Base-by-base conservation (phyloP, 2,329 filamentous ascomycete genomes). In the Chaetomium sp. region DNA sequence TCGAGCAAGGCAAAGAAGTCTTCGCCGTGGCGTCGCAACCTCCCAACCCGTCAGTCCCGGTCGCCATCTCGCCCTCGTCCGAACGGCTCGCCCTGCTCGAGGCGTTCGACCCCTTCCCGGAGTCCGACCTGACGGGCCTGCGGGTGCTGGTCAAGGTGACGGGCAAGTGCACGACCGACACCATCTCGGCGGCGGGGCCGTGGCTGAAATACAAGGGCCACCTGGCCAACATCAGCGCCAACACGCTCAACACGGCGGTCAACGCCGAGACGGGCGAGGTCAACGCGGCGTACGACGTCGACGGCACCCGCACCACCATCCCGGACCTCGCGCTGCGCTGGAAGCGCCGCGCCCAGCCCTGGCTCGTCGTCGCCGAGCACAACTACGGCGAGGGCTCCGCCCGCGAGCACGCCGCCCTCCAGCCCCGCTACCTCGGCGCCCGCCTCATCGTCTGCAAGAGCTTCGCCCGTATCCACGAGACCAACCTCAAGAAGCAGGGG, bases 181-280 rank as follows among this genome's bases (percentile, higher is more conserved):
- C 95, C 72, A 99, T 99, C 79, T 98, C 93, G 69, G 95, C 96
- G 90, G 93, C 93, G 71, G 93, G 93, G 69, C 93, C 93, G 67
- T 97, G 93, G 93, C 87, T 99, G 71, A 98, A 98, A 80, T 99
- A 98, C 87, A 98, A 98, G 84, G 95, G 95, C 68, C 95, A 99
- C 79, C 87, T 99, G 68, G 92, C 95, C 77, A 99, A 99, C 83
- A 99, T 99, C 78, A 91, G 89, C 72, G 92, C 92, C 75, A 99
- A 99, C 85, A 99, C 95, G 2, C 87, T 99, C 70, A 97, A 97
- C 79, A 95, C 93, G 61, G 95, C 95, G 66, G 85, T 93, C 75
- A 97, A 97, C 78, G 93, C 91, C 51, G 92, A 91, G 68, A 99
- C 94, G 0, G 90, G 90, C 71, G 93, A 97, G 78, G 93, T 95